Conservation (phyloP, 192 early-diverging fungal genomes). For the Entomortierella parvispora region DNA sequence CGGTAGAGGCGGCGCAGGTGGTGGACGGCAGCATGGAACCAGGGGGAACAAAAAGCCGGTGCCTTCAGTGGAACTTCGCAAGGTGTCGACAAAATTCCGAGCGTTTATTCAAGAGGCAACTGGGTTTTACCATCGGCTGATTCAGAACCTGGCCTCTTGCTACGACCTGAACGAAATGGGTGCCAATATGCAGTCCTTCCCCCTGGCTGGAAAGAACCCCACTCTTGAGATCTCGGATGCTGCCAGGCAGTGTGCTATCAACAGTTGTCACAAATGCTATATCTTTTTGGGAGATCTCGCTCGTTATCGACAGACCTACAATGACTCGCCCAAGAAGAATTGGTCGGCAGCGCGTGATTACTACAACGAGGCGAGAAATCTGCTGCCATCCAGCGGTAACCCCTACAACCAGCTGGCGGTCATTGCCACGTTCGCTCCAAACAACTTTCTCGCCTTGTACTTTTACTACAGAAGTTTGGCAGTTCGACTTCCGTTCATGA, state of each 20-base stretch:
- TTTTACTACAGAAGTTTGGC: slow-evolving; percentile 62
- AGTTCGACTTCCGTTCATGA: slow-evolving; percentile 58
- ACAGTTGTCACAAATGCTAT: slow-evolving; percentile 62
- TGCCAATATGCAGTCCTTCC: slow-evolving; percentile 41
- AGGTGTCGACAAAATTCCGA: slow-evolving; percentile 53
- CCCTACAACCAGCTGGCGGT: slow-evolving; percentile 85
- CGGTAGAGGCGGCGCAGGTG: slow-evolving; percentile 5
- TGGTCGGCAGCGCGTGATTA: slow-evolving; percentile 67
- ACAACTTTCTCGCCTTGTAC: slow-evolving; percentile 58
- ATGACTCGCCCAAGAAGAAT: slow-evolving; percentile 65
- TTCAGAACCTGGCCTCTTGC: slow-evolving; percentile 54
- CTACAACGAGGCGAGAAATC: slow-evolving; percentile 68
- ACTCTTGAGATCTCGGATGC: slow-evolving; percentile 29
- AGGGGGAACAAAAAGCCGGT: slow-evolving; percentile 28
- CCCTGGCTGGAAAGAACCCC: slow-evolving; percentile 41
- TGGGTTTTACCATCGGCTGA: slow-evolving; percentile 61
- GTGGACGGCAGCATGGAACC: slow-evolving; percentile 28
- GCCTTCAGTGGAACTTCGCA: slow-evolving; percentile 35
- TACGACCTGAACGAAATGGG: slow-evolving; percentile 54
- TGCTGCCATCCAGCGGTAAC: slow-evolving; percentile 65
- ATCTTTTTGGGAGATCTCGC: slow-evolving; percentile 77
- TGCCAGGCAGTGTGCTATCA: slow-evolving; percentile 47
- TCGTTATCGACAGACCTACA: slow-evolving; percentile 69
- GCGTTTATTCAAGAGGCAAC: slow-evolving; percentile 63
- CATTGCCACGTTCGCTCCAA: slow-evolving; percentile 63